Evolutionary conservation across 305 asterid species (phyloP).

Genomic region (Fraxinus floribunda): DNA sequence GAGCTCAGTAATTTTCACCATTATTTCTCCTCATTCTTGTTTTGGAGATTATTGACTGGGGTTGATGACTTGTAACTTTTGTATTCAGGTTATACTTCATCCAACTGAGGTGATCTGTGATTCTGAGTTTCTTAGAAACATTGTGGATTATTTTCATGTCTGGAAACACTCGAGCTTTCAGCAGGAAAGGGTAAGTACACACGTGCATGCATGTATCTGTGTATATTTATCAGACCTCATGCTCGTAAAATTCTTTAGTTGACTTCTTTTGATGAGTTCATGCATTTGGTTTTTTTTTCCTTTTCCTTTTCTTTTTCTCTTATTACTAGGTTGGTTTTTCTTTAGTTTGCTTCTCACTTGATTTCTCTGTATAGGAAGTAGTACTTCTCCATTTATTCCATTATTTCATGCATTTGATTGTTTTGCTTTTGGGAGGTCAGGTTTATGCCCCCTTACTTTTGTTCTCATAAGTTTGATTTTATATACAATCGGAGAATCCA

Average conservation of each 20-base stretch:
- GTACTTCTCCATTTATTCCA: not conserved
- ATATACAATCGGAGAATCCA: not conserved
- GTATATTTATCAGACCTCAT: not conserved
- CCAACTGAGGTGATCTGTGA: slow-evolving; percentile 65
- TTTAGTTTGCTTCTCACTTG: not conserved
- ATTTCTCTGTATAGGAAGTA: not conserved
- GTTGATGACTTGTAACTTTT: slow-evolving; percentile 26
- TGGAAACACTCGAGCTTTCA: slow-evolving; percentile 54
- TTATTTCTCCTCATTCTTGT: slow-evolving; percentile 17
- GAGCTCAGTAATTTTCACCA: not conserved
- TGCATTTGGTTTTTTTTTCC: not conserved
- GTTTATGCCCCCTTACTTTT: not conserved
- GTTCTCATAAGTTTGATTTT: not conserved
- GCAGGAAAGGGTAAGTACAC: slow-evolving; percentile 63
- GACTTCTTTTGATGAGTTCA: slow-evolving; percentile 8
- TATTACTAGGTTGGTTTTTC: not conserved
- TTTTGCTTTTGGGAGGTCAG: not conserved
- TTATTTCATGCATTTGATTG: not conserved
- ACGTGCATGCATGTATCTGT: slow-evolving; percentile 8
- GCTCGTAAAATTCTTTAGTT: slow-evolving; percentile 9
- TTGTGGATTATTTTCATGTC: slow-evolving; percentile 49
- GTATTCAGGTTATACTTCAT: slow-evolving; percentile 57
- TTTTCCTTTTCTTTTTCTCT: not conserved
- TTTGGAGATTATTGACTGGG: slow-evolving; percentile 6
- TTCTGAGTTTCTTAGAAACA: slow-evolving; percentile 54